phyloP scores from a whole-genome alignment of 164 flowering plant genomes.

The Hamamelis virginiana region DNA sequence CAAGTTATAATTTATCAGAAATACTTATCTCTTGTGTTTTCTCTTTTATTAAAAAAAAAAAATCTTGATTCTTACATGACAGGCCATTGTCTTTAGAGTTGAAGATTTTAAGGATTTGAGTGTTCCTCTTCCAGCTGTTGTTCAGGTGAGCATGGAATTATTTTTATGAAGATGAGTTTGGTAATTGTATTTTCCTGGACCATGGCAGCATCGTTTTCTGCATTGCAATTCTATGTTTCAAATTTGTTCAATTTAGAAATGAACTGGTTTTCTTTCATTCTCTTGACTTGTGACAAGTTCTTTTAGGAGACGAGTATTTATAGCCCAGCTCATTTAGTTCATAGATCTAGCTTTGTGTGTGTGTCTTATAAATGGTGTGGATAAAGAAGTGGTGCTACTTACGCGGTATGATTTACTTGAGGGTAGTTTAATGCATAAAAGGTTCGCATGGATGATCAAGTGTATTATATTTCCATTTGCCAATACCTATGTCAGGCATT shows the following conservation, averaged over 20 bases:
- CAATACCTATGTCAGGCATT: not conserved
- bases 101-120: slow-evolving; percentile 63
- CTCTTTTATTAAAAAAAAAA: not conserved
- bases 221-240: too few species aligned
- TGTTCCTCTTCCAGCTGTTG: slow-evolving; percentile 91
- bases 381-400: not conserved
- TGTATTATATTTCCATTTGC: not conserved
- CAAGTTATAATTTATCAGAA: not conserved
- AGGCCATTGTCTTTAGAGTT: slow-evolving; percentile 79
- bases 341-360: too few species aligned
- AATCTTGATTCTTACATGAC: slow-evolving; percentile 12
- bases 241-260: not conserved
- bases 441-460: not conserved
- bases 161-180: not conserved
- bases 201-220: not conserved
- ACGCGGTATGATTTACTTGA: not conserved
- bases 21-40: not conserved
- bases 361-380: not conserved
- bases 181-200: not conserved
- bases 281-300: not conserved
- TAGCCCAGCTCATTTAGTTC: not conserved
- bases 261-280: not conserved
- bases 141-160: slow-evolving; percentile 58
- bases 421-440: not conserved
- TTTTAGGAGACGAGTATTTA: not conserved